phyloP scores from a whole-genome alignment of 1,139 yeast genomes.

The Pichiaceae sp. region DNA sequence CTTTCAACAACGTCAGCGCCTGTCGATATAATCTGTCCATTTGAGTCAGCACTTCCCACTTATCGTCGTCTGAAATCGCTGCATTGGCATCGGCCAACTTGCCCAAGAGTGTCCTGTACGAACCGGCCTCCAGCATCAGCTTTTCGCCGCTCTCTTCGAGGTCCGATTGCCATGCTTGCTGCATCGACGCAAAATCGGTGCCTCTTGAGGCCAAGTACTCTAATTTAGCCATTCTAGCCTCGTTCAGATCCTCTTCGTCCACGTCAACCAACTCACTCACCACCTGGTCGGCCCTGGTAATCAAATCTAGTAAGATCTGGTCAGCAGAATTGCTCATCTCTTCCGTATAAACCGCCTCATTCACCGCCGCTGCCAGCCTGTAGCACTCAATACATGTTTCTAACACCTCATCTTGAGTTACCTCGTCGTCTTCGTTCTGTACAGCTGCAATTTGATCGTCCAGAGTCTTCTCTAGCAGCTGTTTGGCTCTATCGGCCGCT shows the following conservation, averaged over 20 bases:
- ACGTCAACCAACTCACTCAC: slow-evolving; percentile 6
- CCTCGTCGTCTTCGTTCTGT: slow-evolving; percentile 9
- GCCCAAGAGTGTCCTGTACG: slow-evolving; percentile 35
- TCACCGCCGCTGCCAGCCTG: slow-evolving; percentile 22
- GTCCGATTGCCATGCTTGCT: slow-evolving; percentile 15
- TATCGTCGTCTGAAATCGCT: slow-evolving; percentile 13
- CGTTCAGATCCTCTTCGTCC: slow-evolving; percentile 20
- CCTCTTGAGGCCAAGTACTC: slow-evolving; percentile 24
- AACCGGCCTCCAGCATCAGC: slow-evolving; percentile 34
- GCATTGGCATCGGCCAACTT: slow-evolving; percentile 23
- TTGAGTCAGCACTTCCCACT: slow-evolving; percentile 34
- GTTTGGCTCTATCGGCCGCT: neutral
- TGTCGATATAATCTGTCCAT: slow-evolving; percentile 31
- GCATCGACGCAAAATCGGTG: slow-evolving; percentile 23
- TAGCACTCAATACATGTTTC: slow-evolving; percentile 27
- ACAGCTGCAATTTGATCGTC: slow-evolving; percentile 1
- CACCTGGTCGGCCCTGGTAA: slow-evolving; percentile 10
- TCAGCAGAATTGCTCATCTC: slow-evolving; percentile 6
- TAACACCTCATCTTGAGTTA: slow-evolving; percentile 18
- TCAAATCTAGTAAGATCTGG: slow-evolving; percentile 4
- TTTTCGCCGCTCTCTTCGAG: slow-evolving; percentile 23
- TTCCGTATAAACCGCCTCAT: slow-evolving; percentile 18
- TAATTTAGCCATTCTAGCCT: slow-evolving; percentile 20
- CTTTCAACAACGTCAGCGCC: slow-evolving; percentile 30
- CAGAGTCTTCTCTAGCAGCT: neutral